Conservation (phyloP, 192 early-diverging fungal genomes). For the Radiomyces spectabilis region DNA sequence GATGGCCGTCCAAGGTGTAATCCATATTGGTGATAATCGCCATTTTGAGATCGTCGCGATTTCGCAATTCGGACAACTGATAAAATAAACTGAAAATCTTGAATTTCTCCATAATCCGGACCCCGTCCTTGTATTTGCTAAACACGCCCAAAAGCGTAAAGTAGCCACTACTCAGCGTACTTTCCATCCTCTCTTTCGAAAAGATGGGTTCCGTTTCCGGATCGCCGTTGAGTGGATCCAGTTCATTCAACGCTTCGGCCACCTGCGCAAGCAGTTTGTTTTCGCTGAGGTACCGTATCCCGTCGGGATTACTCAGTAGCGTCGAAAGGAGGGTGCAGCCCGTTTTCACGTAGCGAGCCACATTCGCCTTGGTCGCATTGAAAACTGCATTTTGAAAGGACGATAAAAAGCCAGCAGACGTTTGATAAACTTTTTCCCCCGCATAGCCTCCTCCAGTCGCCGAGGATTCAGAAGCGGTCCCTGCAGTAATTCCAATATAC, state of each 20-base stretch:
- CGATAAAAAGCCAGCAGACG: conserved; percentile 66
- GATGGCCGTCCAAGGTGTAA: conserved; percentile 74
- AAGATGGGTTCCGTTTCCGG: conserved; percentile 57
- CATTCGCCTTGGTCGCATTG: conserved; percentile 34
- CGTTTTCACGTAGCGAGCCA: conserved; percentile 41
- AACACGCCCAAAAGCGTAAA: conserved; percentile 69
- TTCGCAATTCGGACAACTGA: conserved; percentile 66
- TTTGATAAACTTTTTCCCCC: conserved; percentile 63
- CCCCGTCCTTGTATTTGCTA: conserved; percentile 55
- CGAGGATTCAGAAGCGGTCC: conserved; percentile 67
- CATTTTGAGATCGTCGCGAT: conserved; percentile 72
- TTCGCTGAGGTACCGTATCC: conserved; percentile 59
- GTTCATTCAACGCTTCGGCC: conserved; percentile 61
- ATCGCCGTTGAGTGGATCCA: conserved; percentile 58
- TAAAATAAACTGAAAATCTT: conserved; percentile 77
- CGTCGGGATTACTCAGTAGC: conserved; percentile 53
- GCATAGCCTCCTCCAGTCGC: conserved; percentile 68
- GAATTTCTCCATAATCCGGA: conserved; percentile 61
- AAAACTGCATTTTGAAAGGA: conserved; percentile 65
- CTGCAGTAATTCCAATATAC: conserved; percentile 64
- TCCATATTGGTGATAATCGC: conserved; percentile 66
- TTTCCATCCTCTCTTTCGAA: conserved; percentile 66
- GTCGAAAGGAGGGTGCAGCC: conserved; percentile 67
- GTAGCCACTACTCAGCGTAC: conserved; percentile 65
- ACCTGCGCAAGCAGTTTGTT: conserved; percentile 66